phyloP scores from a whole-genome alignment of 495 filamentous ascomycete species.

The Astrocystis sublimbata region DNA sequence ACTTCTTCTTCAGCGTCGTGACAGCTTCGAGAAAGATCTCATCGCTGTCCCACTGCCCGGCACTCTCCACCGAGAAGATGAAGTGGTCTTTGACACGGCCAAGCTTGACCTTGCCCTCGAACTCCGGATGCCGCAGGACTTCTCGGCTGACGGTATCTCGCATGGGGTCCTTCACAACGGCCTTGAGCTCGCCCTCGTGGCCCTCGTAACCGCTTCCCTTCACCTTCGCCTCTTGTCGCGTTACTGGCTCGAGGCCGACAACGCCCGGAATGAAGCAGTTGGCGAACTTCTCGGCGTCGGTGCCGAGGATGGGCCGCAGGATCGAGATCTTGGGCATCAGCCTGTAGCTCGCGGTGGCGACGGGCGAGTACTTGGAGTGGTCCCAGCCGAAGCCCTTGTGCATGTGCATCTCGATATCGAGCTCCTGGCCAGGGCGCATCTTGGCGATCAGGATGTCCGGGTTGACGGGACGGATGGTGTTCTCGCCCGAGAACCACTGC shows the following conservation, averaged over 20 bases:
- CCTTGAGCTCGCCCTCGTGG: constrained; percentile 73
- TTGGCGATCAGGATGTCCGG: constrained; percentile 95
- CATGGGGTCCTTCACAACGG: constrained; percentile 78
- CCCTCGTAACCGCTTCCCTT: constrained; percentile 69
- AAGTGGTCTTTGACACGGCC: constrained; percentile 92
- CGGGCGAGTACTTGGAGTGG: constrained; percentile 97
- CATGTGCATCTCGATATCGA: constrained; percentile 81
- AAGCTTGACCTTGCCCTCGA: constrained; percentile 91
- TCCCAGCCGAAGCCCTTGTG: constrained; percentile 92
- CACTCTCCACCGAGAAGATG: constrained; percentile 93
- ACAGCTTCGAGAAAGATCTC: constrained; percentile 87
- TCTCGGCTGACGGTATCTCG: constrained; percentile 94
- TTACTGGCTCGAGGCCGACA: constrained; percentile 74
- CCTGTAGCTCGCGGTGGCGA: constrained; percentile 90
- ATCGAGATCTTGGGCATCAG: constrained; percentile 87
- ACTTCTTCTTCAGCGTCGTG: constrained; percentile 78
- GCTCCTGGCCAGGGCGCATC: constrained; percentile 84
- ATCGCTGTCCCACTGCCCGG: constrained; percentile 89
- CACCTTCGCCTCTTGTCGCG: constrained; percentile 60
- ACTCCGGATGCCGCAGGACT: constrained; percentile 87
- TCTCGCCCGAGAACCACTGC: constrained; percentile 63
- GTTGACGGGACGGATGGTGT: constrained; percentile 72
- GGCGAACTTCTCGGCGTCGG: constrained; percentile 84
- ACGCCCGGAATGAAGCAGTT: constrained; percentile 90
- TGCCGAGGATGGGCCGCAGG: constrained; percentile 74